phyloP scores from a whole-genome alignment of 177 flowering plant genomes.

The Vitis hybrid region DNA sequence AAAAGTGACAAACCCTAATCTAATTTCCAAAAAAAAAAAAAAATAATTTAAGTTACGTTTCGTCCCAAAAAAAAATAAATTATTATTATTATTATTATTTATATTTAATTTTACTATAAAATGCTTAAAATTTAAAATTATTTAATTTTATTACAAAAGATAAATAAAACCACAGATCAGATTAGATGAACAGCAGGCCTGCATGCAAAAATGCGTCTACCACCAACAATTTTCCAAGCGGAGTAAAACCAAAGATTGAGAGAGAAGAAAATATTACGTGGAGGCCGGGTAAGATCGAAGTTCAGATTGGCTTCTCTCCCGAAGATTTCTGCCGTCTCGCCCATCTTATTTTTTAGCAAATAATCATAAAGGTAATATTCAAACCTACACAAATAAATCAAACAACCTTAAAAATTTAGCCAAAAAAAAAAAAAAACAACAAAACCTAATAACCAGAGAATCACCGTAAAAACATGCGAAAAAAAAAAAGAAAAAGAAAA shows the following conservation, averaged over 20 bases:
- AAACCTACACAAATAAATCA: not conserved
- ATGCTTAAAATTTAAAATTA: too few relatives aligned
- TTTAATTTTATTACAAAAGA: too few relatives aligned
- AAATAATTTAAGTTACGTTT: too few relatives aligned
- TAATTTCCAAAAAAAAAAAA: too few relatives aligned
- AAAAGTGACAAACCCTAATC: too few relatives aligned
- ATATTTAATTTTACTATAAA: too few relatives aligned
- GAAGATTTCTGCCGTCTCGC: constrained; percentile 1
- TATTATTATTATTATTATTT: too few relatives aligned
- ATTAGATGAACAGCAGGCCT: too few relatives aligned
- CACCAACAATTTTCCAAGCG: too few relatives aligned
- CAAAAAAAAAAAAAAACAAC: not conserved
- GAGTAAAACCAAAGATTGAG: not conserved
- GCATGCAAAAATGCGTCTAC: too few relatives aligned
- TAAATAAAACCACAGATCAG: too few relatives aligned
- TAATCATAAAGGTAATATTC: constrained; percentile 12
- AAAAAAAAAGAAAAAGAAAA: not conserved
- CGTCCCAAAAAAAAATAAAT: too few relatives aligned
- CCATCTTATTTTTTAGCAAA: constrained; percentile 5
- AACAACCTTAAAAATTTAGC: not conserved
- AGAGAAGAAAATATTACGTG: not conserved
- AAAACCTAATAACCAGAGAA: not conserved
- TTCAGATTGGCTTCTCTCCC: not conserved
- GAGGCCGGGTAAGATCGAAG: not conserved
- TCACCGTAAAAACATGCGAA: not conserved